These are phyloP conservation scores for Solioccasus polychromus DNA, from an alignment of 768 basidiomycete genomes.

Conservation along the genomic window DNA sequence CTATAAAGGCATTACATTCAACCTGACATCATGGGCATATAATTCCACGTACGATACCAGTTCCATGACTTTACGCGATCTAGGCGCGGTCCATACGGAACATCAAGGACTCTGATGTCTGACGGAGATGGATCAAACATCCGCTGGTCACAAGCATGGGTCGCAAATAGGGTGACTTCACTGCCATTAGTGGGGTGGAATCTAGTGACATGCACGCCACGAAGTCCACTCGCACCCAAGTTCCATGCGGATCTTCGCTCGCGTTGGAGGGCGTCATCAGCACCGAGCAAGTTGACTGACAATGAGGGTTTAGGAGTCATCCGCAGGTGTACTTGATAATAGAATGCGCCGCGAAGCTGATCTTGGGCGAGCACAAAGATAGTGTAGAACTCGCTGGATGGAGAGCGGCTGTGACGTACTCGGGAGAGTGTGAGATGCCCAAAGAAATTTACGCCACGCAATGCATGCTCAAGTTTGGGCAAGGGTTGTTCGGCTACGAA, in stretches of 20 bases:
- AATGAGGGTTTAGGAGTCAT: background rate
- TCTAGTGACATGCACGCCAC: background rate
- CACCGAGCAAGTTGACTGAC: background rate
- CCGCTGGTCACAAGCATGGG: background rate
- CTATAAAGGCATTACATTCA: too few species aligned
- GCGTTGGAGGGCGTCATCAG: background rate
- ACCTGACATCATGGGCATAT: too few species aligned
- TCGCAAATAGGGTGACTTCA: background rate
- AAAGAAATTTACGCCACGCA: conserved; percentile 32
- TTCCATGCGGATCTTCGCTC: background rate
- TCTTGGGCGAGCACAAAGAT: conserved; percentile 40
- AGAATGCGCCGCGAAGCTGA: conserved; percentile 21
- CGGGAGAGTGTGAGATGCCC: conserved; percentile 34
- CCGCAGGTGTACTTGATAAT: background rate
- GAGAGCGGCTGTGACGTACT: conserved; percentile 25
- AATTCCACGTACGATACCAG: background rate
- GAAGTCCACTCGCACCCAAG: background rate
- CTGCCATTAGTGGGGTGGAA: background rate
- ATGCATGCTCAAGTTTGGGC: conserved; percentile 16
- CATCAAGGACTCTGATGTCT: background rate
- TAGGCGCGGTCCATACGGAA: background rate
- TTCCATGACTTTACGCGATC: background rate
- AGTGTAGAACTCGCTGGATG: conserved; percentile 34
- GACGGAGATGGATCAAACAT: background rate
- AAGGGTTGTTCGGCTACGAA: background rate